phyloP scores from a whole-genome alignment of 208 protist genomes.

The Naegleria lovaniensis region DNA sequence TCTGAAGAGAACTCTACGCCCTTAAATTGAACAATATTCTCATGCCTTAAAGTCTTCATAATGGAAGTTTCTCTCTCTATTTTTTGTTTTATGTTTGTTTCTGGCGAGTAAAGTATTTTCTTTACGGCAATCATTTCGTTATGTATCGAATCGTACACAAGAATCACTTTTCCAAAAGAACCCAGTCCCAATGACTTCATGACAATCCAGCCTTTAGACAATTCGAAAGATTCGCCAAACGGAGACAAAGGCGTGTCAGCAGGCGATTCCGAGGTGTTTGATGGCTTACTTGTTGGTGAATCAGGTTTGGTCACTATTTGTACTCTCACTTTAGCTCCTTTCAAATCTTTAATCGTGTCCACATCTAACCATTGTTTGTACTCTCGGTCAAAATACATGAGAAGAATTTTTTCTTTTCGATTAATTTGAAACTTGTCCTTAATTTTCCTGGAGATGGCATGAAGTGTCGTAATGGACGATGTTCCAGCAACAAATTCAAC shows the following conservation, averaged over 20 bases:
- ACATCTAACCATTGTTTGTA: slow-evolving; percentile 5
- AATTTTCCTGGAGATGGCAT: background rate
- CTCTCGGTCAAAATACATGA: background rate
- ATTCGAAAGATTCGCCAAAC: background rate
- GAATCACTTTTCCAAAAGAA: background rate
- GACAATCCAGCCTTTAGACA: background rate
- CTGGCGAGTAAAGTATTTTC: background rate
- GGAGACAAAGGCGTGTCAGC: background rate
- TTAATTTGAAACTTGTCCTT: background rate
- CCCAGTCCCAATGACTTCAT: background rate
- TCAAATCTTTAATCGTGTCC: background rate
- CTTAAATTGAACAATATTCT: slow-evolving; percentile 49
- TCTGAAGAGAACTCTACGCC: slow-evolving; percentile 35
- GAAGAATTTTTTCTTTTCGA: background rate
- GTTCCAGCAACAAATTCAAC: background rate
- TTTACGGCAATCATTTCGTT: background rate
- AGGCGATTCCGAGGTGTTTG: background rate
- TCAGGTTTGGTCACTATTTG: background rate
- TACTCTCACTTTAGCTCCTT: background rate
- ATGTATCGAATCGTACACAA: background rate
- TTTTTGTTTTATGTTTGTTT: background rate
- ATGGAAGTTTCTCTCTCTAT: slow-evolving; percentile 36
- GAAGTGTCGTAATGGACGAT: background rate
- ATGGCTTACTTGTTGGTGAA: background rate
- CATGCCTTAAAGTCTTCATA: slow-evolving; percentile 40